These are phyloP conservation scores for Paratinospora sagittata DNA, from an alignment of 164 flowering plant species.

Conservation along the genomic window DNA sequence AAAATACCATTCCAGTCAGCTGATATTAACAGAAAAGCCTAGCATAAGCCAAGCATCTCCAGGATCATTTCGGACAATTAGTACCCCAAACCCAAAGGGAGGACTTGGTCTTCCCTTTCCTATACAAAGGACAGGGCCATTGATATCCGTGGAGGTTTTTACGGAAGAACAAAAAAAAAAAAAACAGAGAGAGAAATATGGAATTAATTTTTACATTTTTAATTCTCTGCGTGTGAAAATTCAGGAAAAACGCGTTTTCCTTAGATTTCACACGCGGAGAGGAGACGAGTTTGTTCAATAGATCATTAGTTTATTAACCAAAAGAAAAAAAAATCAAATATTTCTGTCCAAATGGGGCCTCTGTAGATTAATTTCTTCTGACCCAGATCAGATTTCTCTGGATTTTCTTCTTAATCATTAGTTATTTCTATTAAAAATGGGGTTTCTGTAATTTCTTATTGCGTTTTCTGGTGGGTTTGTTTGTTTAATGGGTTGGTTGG, in stretches of 20 bases:
- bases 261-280: constrained; percentile 1
- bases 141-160: constrained; percentile 1
- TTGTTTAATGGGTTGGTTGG: background rate
- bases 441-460: too few relatives aligned
- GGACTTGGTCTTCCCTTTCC: constrained; percentile 10
- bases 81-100: background rate
- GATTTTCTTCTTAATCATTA: too few relatives aligned
- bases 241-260: background rate
- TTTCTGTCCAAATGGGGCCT: background rate
- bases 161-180: background rate
- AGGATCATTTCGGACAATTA: constrained; percentile 4
- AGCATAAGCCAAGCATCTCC: background rate
- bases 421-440: too few relatives aligned
- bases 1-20: background rate
- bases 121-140: constrained; percentile 1
- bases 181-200: background rate
- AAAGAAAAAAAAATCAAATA: background rate
- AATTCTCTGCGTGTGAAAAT: background rate
- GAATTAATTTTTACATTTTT: background rate
- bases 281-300: background rate
- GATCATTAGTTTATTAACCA: background rate
- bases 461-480: background rate
- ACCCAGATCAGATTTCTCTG: background rate
- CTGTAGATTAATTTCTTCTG: background rate
- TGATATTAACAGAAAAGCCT: background rate